Evolutionary conservation across 805 yeast genomes (phyloP), one percentile per base, ranked within the genome.

Genomic region (Cyberlindnera petersonii): DNA sequence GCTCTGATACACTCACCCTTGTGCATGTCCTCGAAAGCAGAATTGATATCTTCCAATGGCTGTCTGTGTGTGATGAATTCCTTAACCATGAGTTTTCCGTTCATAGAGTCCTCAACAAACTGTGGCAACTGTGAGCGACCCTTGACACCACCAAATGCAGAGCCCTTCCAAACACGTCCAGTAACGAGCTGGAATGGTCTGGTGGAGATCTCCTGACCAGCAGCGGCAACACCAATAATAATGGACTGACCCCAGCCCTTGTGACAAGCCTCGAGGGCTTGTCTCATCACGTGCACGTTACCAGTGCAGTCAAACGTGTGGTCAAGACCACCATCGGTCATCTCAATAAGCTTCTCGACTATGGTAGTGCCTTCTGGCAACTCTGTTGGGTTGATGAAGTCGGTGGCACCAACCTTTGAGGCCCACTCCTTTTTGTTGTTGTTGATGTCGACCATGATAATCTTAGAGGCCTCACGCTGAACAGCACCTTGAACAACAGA

Each of bases 61-160:
- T 80, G 91, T 66, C 86, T 79, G 71, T 88, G 95, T 22, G 98
- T 93, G 58, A 93, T 85, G 66, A 87, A 93, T 63, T 93, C 96
- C 58, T 88, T 96, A 48, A 91, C 95, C 72, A 82, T 86, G 60
- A 91, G 71, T 50, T 70, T 72, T 52, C 96, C 96, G 31, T 67
- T 65, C 71, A 85, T 65, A 66, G 91, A 91, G 62, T 84, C 89
- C 43, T 86, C 82, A 42, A 93, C 95, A 42, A 89, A 73, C 16
- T 79, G 86, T 35, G 95, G 97, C 71, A 93, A 76, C 71, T 93
- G 96, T 28, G 96, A 62, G 72, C 97, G 84, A 61, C 98, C 98
- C 70, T 93, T 93, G 60, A 93, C 88, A 64, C 98, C 98, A 58
- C 99, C 99, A 55, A 87, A 93, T n/a, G 99, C 99, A 59, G 95